Evolutionary conservation across 2,329 filamentous ascomycete genomes (phyloP).

Genomic region (Bipolaris bicolor): DNA sequence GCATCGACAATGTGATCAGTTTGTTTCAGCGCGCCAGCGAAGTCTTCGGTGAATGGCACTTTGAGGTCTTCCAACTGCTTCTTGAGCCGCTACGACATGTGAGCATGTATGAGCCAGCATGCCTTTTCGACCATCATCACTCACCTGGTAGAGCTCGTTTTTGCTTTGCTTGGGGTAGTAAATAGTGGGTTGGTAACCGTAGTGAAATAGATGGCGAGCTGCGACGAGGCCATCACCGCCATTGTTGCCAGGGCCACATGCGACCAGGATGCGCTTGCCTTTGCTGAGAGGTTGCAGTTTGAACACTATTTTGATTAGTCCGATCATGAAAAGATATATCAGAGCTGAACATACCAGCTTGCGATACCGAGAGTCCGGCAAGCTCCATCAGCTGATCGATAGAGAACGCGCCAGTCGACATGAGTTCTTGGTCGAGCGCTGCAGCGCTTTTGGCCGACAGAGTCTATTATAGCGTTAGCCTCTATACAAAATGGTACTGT

Average conservation of each 20-base stretch:
- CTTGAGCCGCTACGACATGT: constrained; percentile 68
- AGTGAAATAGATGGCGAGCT: constrained; percentile 87
- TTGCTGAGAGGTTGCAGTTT: constrained; percentile 76
- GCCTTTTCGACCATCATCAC: constrained; percentile 10
- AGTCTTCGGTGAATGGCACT: constrained; percentile 84
- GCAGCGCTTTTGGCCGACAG: constrained; percentile 86
- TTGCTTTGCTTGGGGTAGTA: constrained; percentile 94
- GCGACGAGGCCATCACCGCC: constrained; percentile 93
- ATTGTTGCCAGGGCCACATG: constrained; percentile 84
- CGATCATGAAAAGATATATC: not conserved
- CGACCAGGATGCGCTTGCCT: constrained; percentile 78
- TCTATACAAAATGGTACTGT: not conserved
- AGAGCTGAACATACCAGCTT: constrained; percentile 67
- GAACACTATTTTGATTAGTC: constrained; percentile 66
- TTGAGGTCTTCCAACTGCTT: constrained; percentile 84
- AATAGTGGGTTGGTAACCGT: constrained; percentile 85
- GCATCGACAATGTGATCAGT: constrained; percentile 88
- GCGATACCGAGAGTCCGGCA: constrained; percentile 88
- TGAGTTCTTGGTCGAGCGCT: constrained; percentile 89
- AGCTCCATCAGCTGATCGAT: constrained; percentile 98
- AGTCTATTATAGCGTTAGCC: constrained; percentile 62
- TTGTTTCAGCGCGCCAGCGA: constrained; percentile 67
- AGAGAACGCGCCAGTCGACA: constrained; percentile 86
- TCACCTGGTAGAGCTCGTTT: constrained; percentile 85
- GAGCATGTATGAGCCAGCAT: constrained; percentile 4